Conservation (phyloP, 2,329 filamentous ascomycete genomes). For the Fusarium phyllophilum region DNA sequence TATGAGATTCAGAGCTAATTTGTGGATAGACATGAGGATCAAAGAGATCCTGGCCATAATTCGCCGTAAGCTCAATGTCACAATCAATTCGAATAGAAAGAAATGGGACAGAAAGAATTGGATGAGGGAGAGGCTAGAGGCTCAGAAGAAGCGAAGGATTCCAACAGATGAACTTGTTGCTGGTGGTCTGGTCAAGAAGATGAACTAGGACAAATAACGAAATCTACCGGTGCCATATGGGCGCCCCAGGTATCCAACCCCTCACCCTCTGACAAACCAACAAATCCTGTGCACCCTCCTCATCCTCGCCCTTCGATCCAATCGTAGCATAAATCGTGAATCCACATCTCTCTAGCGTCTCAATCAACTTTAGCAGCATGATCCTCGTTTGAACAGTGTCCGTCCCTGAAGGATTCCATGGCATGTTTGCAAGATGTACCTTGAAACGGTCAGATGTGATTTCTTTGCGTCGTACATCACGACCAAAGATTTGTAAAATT, state of each 20-base stretch:
- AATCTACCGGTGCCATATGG: slow-evolving; percentile 13
- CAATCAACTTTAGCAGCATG: neutral
- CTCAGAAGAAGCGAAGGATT: neutral
- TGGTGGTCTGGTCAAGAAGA: no score
- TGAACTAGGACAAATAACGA: rapidly evolving
- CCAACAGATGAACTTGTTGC: neutral
- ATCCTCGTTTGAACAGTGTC: slow-evolving; percentile 1
- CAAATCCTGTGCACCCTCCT: slow-evolving; percentile 5
- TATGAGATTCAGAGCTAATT: no score
- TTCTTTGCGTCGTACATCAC: neutral
- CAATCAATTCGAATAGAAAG: no score
- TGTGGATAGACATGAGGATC: no score
- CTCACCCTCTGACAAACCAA: slow-evolving; percentile 21
- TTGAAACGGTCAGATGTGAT: neutral
- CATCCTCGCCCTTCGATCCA: neutral
- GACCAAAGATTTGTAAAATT: neutral
- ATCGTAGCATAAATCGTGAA: slow-evolving; percentile 21
- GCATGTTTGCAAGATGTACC: neutral
- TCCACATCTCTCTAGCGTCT: neutral
- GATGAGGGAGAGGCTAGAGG: neutral
- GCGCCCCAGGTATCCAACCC: slow-evolving; percentile 25
- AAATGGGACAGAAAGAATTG: neutral
- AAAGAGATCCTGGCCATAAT: no score
- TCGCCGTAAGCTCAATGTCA: no score
- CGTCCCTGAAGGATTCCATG: slow-evolving; percentile 4